Evolutionary conservation across 2,329 filamentous ascomycete species (phyloP), one percentile per base, ranked within the genome.

Genomic region (Talaromyces sp.): DNA sequence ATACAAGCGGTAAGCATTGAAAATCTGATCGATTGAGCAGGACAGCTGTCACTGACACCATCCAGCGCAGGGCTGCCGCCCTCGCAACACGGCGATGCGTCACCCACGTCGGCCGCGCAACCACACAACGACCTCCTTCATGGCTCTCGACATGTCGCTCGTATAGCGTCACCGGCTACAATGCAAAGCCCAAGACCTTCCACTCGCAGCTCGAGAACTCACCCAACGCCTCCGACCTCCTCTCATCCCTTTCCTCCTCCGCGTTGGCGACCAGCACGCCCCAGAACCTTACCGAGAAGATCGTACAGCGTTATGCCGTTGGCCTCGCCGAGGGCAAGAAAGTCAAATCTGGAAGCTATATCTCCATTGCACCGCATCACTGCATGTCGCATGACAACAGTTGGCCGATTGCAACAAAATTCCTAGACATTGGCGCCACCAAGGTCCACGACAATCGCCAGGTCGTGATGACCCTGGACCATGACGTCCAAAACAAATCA

Each of bases 251-350:
- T 65, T 86, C 89, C 46, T 84, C 88, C 69, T 84, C 88, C 70
- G 89, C 90, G 74, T 46, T 46, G 3, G 84, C 61, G 35, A 59
- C 64, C 9, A 67, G 69, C 19, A 75, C 76, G 2, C 84, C 90
- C 0, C 92, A 96, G 76, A 97, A 90, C 2, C 77, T 96, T 56
- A 95, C 90, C 2, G 93, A 97, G 74, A 96, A 96, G 81, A 96
- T 97, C 62, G 88, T 96, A 0, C 93, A 97, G 73, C 78, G 82
- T 17, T 88, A 96, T 74, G 84, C 91, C 0, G 82, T 92, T n/a
- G 90, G 87, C 10, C 83, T 96, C 1, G 77, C 89, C 1, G 74
- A 85, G 11, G 90, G 86, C 62, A 96, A 96, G 78, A 80, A 82
- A 60, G 89, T 96, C 69, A 84, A 82, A 68, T 81, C 84, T 4